phyloP scores from a whole-genome alignment of 2,329 filamentous ascomycete species.

The Helotiales sp. region DNA sequence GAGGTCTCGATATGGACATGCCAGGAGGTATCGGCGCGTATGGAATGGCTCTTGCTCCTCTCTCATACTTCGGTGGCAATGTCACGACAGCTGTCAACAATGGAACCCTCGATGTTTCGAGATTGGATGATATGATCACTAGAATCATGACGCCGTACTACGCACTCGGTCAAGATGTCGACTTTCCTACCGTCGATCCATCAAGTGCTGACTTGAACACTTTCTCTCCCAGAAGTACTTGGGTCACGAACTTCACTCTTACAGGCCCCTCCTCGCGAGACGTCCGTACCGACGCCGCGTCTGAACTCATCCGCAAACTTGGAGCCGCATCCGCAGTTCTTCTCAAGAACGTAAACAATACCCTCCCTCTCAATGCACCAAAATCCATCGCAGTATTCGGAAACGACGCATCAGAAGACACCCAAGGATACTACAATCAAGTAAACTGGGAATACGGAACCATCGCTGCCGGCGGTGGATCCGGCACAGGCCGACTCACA shows the following conservation, averaged over 20 bases:
- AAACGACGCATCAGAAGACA: constrained; percentile 61
- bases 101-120: constrained; percentile 52
- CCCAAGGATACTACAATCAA: constrained; percentile 37
- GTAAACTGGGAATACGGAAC: constrained; percentile 47
- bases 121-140: constrained; percentile 45
- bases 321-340: constrained; percentile 58
- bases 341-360: constrained; percentile 54
- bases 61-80: constrained; percentile 35
- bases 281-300: constrained; percentile 56
- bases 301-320: constrained; percentile 40
- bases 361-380: constrained; percentile 57
- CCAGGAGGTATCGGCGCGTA: constrained; percentile 61
- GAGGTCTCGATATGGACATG: constrained; percentile 70
- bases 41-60: constrained; percentile 51
- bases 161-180: constrained; percentile 47
- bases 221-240: constrained; percentile 15
- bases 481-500: constrained; percentile 47
- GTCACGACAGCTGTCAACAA: constrained; percentile 56
- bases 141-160: constrained; percentile 65
- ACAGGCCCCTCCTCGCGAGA: constrained; percentile 72
- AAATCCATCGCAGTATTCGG: constrained; percentile 51
- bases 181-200: constrained; percentile 40
- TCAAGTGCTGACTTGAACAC: constrained; percentile 19
- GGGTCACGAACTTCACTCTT: constrained; percentile 73
- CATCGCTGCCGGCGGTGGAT: constrained; percentile 47